These are phyloP conservation scores for Artemisia argyi DNA, from an alignment of 129 eudicot species.

Conservation along the genomic window DNA sequence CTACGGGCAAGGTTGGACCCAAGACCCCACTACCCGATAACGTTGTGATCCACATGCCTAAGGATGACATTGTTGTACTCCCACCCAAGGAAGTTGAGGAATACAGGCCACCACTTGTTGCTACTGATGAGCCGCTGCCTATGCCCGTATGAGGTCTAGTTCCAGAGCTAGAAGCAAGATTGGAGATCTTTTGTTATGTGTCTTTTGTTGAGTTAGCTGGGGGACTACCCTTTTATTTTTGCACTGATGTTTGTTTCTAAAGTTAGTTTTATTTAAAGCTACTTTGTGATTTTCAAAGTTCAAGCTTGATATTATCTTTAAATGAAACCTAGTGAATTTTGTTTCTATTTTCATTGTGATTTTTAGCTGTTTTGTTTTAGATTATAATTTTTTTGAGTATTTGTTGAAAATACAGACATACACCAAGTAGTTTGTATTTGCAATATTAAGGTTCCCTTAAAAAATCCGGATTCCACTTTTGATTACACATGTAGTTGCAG, in stretches of 20 bases:
- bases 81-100: conserved; percentile 45
- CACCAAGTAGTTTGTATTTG: no score
- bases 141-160: conserved; percentile 21
- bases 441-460: no score
- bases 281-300: no score
- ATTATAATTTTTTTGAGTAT: no score
- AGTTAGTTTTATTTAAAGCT: no score
- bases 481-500: no score
- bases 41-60: conserved; percentile 46
- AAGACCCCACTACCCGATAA: conserved; percentile 62
- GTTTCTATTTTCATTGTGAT: no score
- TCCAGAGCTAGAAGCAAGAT: neutral
- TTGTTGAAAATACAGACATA: no score
- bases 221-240: neutral
- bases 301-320: no score
- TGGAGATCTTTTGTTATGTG: conserved; percentile 3
- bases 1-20: conserved; percentile 55
- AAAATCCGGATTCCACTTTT: no score
- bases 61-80: conserved; percentile 38
- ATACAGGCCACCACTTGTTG: conserved; percentile 25
- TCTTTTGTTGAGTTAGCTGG: conserved; percentile 17
- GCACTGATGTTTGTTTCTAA: neutral
- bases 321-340: no score
- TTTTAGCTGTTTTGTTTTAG: no score
- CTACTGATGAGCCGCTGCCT: conserved; percentile 33